These are phyloP conservation scores for Coemansia javaensis DNA, from an alignment of 192 early-diverging fungal genomes.

Conservation along the genomic window DNA sequence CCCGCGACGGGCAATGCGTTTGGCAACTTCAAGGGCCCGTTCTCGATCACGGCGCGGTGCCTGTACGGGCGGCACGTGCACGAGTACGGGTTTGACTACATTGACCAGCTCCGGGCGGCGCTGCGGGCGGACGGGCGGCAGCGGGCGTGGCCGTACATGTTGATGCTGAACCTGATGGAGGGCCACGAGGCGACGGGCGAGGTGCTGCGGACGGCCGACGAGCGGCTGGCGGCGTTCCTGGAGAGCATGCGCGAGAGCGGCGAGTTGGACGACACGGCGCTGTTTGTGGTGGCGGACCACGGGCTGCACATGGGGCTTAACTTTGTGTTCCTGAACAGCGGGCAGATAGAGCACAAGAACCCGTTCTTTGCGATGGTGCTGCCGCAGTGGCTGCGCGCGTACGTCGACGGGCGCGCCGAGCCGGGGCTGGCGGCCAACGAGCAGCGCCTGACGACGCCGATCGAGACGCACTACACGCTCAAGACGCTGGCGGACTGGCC, in stretches of 20 bases:
- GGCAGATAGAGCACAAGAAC: constrained; percentile 44
- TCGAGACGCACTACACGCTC: constrained; percentile 42
- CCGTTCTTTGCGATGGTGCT: constrained; percentile 37
- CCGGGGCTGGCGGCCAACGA: constrained; percentile 35
- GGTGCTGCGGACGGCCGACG: constrained; percentile 29
- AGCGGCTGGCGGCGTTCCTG: constrained; percentile 20
- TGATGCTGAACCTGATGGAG: constrained; percentile 25
- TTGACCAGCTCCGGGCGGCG: constrained; percentile 26
- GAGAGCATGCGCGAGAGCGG: constrained; percentile 22
- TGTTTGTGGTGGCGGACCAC: constrained; percentile 32
- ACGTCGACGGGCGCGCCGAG: constrained; percentile 11
- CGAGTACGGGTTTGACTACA: constrained; percentile 42
- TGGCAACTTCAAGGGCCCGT: constrained; percentile 52
- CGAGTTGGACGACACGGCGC: constrained; percentile 35
- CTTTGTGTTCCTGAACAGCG: constrained; percentile 38
- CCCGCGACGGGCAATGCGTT: constrained; percentile 46
- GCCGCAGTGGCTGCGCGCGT: constrained; percentile 33
- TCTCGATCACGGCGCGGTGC: constrained; percentile 35
- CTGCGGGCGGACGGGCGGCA: not conserved
- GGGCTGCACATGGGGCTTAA: constrained; percentile 47
- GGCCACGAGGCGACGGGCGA: constrained; percentile 49
- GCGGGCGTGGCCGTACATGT: constrained; percentile 30
- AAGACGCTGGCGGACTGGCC: constrained; percentile 38
- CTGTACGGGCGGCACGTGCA: constrained; percentile 39
- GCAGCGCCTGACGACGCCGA: constrained; percentile 38